These are phyloP conservation scores for Hypoxylon fuscum DNA, from an alignment of 495 filamentous ascomycete species.

Conservation along the genomic window DNA sequence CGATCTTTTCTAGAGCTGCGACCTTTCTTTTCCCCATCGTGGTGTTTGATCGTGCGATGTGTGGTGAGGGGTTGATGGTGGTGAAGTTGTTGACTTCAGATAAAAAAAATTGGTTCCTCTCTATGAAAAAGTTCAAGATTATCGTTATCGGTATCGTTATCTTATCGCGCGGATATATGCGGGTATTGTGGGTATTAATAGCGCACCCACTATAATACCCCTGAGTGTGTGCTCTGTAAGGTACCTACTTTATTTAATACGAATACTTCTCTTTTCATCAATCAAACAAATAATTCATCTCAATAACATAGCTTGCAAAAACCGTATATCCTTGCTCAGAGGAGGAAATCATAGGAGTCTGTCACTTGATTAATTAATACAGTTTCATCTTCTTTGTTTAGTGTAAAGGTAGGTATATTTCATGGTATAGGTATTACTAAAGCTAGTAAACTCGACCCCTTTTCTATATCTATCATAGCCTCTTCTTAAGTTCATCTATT, in stretches of 20 bases:
- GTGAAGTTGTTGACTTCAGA: neutral
- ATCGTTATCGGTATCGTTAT: slow-evolving; percentile 40
- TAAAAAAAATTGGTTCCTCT: neutral
- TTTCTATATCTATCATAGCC: neutral
- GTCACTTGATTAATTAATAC: no score
- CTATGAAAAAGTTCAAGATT: slow-evolving; percentile 11
- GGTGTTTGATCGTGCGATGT: slow-evolving; percentile 24
- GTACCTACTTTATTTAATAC: neutral
- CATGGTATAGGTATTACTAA: no score
- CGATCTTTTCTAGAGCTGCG: slow-evolving; percentile 91
- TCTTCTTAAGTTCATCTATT: neutral
- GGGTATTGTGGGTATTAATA: neutral
- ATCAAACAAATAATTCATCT: no score
- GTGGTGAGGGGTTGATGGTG: neutral
- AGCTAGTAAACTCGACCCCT: no score
- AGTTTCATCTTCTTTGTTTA: no score
- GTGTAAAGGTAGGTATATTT: no score
- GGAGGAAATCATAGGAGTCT: no score
- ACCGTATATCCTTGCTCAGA: no score
- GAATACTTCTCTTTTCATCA: no score
- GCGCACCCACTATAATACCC: slow-evolving; percentile 2
- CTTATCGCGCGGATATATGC: slow-evolving; percentile 30
- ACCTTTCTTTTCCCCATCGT: slow-evolving; percentile 85
- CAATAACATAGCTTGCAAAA: no score
- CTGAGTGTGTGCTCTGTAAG: neutral